phyloP scores from a whole-genome alignment of 805 yeast species.

The Wickerhamomyces sydowiorum region DNA sequence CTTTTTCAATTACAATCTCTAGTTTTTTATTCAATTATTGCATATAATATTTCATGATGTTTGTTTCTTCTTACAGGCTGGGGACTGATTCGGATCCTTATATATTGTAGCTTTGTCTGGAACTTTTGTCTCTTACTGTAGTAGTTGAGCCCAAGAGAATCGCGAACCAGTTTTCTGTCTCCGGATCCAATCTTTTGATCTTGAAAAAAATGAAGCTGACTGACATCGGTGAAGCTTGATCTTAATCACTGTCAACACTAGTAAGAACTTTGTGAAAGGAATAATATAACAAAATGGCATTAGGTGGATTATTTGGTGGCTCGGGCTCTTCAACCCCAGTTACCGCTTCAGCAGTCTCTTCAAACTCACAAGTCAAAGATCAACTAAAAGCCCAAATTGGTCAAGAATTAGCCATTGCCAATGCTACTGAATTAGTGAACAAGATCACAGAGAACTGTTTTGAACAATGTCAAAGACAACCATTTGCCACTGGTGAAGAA shows the following conservation, averaged over 20 bases:
- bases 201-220: no score
- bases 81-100: no score
- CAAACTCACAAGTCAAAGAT: conserved; percentile 43
- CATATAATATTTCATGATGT: neutral
- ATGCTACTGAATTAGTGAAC: conserved; percentile 82
- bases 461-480: conserved; percentile 65
- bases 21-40: neutral
- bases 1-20: no score
- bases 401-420: conserved; percentile 85
- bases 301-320: conserved; percentile 25
- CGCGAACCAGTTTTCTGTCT: no score
- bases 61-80: no score
- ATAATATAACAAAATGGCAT: conserved; percentile 16
- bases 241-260: no score
- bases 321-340: conserved; percentile 18
- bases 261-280: no score
- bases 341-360: conserved; percentile 16
- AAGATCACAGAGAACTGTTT: conserved; percentile 85
- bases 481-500: conserved; percentile 53
- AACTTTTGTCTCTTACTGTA: no score
- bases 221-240: no score
- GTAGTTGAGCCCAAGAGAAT: no score
- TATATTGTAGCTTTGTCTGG: no score
- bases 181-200: no score
- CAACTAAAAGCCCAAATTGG: conserved; percentile 66